Evolutionary conservation across 768 basidiomycete genomes (phyloP), one percentile per base, ranked within the genome.

Genomic region (Xerocomus brunneocitrinus): DNA sequence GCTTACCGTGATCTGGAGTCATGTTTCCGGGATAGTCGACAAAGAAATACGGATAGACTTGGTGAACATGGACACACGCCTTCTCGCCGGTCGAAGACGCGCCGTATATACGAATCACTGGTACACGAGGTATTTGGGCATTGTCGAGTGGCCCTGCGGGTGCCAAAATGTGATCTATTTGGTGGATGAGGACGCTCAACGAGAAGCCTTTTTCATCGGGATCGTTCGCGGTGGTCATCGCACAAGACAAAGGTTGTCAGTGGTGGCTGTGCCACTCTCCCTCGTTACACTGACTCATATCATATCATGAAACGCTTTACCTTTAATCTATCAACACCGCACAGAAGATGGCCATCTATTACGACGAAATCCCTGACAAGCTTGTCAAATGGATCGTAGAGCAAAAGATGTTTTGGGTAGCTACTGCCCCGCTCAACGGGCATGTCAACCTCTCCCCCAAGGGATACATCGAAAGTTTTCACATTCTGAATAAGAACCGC

Each of bases 11-110:
- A 27, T 74, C 76, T 0, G 84, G 83, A 42, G 79, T 78, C 64
- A 95, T 68, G 30, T 78, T 78, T 1, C 83, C 88, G 22, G 68
- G 61, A 72, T 95, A 99, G 60, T 92, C 87, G 43, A 95, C 79
- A 67, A 82, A 95, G 68, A 95, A 85, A 70, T 99, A 99, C 0
- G 95, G 95, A 71, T 88, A 95, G 30, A 89, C 88, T 74, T 94
- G 91, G 67, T 97, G 95, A 38, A 98, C 74, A 74, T 97, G 87
- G 13, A 95, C 79, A 64, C 93, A 95, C 19, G 91, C 81, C 64
- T 84, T 87, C 67, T 83, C 75, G 13, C 91, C 89, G 2, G 71
- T 66, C 4, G 90, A 88, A 2, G 93, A 90, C 14, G 83, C 73
- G 13, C 95, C 95, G 67, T 84, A 98, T 46, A 99, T 86, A 49